Evolutionary conservation across 306 rosid genomes (phyloP), one percentile per base, ranked within the genome.

Genomic region (Aeschynomene evenia): DNA sequence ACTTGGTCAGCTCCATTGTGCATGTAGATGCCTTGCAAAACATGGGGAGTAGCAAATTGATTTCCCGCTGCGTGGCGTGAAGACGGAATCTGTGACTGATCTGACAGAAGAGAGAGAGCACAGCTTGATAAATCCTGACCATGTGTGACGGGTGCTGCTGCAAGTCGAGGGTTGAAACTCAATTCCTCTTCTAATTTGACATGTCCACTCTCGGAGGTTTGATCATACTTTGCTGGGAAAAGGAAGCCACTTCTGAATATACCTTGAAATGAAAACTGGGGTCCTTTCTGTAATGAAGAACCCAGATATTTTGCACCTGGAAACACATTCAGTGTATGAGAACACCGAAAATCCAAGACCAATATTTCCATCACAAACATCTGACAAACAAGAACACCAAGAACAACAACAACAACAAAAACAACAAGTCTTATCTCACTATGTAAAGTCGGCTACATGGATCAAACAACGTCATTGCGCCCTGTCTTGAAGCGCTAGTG

Each of bases 71-170:
- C 29, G 33, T 57, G 77, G 63, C 36, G 60, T 12, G 79, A n/a
- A n/a, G n/a, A 79, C 1, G 77, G 82, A 80, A 67, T 81, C 56
- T 77, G 86, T 33, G 92, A 77, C 71, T 79, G 91, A 67, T 80
- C 68, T 90, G 96, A 88, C 95, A 90, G 95, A 88, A 90, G 96
- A 90, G 96, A 90, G 95, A 86, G 91, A 90, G 88, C 96, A 85
- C 85, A 49, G 51, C 77, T 78, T n/a, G 85, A 73, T 68, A 59
- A 49, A 63, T 82, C 86, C 61, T 84, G 89, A 64, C 57, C 54
- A 26, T 39, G 80, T 43, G 69, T 66, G 49, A 52, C 8, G 7
- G 86, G 66, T 45, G 67, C 60, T 64, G 67, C 60, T 64, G 76
- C 73, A 14, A 63, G 72, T 60, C 73, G 91, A 80, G 81, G 63